These are phyloP conservation scores for Rhynchospora breviuscula DNA, from an alignment of 176 grass and related monocot species.

Conservation along the genomic window DNA sequence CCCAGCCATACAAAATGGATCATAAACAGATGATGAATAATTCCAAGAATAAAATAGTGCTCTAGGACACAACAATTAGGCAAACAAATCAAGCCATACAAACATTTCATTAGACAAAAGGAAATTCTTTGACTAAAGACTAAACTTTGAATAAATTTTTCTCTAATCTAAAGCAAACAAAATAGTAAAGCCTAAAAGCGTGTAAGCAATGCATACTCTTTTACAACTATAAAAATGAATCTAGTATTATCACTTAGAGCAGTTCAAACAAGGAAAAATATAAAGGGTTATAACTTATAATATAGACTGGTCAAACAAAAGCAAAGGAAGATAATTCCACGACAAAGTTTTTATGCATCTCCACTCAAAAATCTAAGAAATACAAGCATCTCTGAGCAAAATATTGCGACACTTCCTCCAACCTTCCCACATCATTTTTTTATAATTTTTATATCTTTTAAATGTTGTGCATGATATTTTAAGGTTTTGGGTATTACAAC, in stretches of 20 bases:
- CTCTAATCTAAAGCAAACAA: background rate
- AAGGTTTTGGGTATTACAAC: background rate
- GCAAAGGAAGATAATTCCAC: background rate
- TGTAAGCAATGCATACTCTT: background rate
- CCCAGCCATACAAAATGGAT: background rate
- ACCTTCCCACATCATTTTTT: background rate
- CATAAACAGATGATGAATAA: background rate
- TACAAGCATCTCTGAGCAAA: background rate
- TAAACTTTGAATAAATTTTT: background rate
- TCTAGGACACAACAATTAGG: background rate
- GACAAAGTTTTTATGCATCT: background rate
- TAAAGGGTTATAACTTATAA: background rate
- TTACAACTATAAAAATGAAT: background rate
- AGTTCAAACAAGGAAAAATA: background rate
- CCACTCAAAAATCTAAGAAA: background rate
- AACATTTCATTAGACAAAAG: background rate
- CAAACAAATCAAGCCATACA: background rate
- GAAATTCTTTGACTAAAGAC: background rate
- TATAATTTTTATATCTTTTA: background rate
- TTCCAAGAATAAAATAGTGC: background rate
- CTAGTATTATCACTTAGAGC: background rate
- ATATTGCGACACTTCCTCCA: background rate
- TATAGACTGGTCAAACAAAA: background rate
- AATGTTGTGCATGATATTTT: background rate
- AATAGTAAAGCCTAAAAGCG: background rate